Evolutionary conservation across 805 yeast species (phyloP), one percentile per base, ranked within the genome.

Genomic region (Ascoidea asiatica): DNA sequence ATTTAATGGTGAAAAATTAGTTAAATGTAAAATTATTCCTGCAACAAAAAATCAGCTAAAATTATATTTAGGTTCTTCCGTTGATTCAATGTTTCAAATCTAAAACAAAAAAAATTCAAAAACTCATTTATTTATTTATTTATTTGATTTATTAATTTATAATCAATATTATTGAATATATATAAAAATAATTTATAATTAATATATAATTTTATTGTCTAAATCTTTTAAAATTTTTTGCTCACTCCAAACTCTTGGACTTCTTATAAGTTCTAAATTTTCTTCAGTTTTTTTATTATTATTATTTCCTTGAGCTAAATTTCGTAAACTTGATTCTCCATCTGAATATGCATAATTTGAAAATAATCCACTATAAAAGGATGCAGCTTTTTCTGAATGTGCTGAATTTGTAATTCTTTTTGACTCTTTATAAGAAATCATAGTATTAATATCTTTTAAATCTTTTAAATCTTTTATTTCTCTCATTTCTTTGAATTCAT

Each of bases 11-110:
- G 62, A 60, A 15, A 57, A 60, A 20, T 53, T 70, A 63, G 94
- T 87, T 7, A 78, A 72, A 54, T 80, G 87, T 59, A 80, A 79
- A 51, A 55, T 86, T 6, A 60, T 84, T 29, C 95, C 95, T 1
- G 81, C 86, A 5, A 84, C 95, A 0, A 74, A 76, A 48, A 67
- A 70, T 21, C 88, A 83, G 48, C 60, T 86, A 46, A 69, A 63
- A 50, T 59, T 86, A 13, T 87, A 86, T 54, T 66, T 84, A 42
- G 95, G 95, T 2, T 65, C 77, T 1, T 77, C 84, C 1, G 75
- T 77, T 3, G 81, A 77, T 49, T 61, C 64, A 15, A 68, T 66
- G 64, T 73, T 75, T 44, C 50, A 55, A n/a, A n/a, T n/a, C 18
- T 41, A 43, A 37, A 11, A 21, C 18, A n/a, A 15, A 15, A 17